These are phyloP conservation scores for Agaricus sinodeliciosus DNA, from an alignment of 768 basidiomycete species.

Conservation along the genomic window DNA sequence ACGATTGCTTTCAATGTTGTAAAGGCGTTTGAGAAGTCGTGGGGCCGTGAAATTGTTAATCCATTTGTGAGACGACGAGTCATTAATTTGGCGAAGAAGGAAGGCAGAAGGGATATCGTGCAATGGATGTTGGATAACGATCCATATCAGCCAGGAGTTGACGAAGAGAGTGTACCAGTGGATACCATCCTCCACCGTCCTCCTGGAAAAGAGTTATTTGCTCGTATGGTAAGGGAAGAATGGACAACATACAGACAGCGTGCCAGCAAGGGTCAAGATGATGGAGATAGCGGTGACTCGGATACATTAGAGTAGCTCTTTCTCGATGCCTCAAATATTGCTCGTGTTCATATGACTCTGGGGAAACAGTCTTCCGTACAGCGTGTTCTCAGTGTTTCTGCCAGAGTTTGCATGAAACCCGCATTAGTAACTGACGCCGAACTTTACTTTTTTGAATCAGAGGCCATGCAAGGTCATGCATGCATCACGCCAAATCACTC, in stretches of 20 bases:
- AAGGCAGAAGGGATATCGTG: slow-evolving; percentile 52
- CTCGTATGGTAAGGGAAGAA: background rate
- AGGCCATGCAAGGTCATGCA: too few species aligned
- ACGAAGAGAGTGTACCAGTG: background rate
- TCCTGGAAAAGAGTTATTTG: slow-evolving; percentile 3
- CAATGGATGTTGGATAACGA: slow-evolving; percentile 12
- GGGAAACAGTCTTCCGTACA: background rate
- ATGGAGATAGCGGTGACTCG: background rate
- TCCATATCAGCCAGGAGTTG: background rate
- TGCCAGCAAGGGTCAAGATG: background rate
- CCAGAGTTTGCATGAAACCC: background rate
- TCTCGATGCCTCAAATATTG: background rate
- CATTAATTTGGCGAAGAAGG: slow-evolving; percentile 52
- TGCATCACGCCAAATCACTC: too few species aligned
- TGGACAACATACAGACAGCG: slow-evolving; percentile 1
- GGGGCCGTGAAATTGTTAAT: slow-evolving; percentile 53
- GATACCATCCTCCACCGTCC: background rate
- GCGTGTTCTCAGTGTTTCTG: background rate
- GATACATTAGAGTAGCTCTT: background rate
- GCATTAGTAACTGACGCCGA: background rate
- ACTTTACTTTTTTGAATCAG: background rate
- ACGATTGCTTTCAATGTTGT: slow-evolving; percentile 43
- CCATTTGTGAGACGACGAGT: slow-evolving; percentile 54
- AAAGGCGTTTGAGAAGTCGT: slow-evolving; percentile 39
- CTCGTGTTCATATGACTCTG: background rate